phyloP scores from a whole-genome alignment of 768 basidiomycete genomes.

The Amyloporia xantha region DNA sequence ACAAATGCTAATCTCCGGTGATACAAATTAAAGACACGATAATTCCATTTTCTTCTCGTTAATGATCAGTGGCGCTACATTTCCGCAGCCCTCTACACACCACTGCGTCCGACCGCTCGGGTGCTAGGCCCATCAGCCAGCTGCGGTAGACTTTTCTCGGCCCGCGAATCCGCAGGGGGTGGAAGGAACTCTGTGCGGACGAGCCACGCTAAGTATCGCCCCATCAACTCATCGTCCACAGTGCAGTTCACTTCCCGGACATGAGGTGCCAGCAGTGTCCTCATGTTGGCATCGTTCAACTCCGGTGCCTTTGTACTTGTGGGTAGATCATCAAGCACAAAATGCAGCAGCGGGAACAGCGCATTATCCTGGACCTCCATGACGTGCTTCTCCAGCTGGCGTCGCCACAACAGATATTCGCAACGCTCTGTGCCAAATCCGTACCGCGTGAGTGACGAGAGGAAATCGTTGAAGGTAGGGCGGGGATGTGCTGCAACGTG shows the following conservation, averaged over 20 bases:
- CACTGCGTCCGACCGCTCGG: conserved; percentile 68
- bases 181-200: conserved; percentile 79
- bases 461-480: conserved; percentile 84
- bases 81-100: conserved; percentile 19
- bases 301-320: conserved; percentile 93
- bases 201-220: conserved; percentile 89
- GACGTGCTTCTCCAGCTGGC: conserved; percentile 90
- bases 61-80: too few relatives aligned
- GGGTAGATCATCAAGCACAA: conserved; percentile 94
- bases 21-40: too few relatives aligned
- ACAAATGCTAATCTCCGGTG: too few relatives aligned
- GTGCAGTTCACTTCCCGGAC: conserved; percentile 38
- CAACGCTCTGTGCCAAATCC: conserved; percentile 74
- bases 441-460: conserved; percentile 65
- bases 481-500: conserved; percentile 85
- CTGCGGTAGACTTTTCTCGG: conserved; percentile 43
- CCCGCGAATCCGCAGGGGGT: conserved; percentile 33
- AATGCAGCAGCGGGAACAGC: conserved; percentile 93
- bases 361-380: conserved; percentile 95
- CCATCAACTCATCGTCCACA: conserved; percentile 73
- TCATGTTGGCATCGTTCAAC: conserved; percentile 81
- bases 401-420: conserved; percentile 90
- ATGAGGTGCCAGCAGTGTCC: conserved; percentile 47
- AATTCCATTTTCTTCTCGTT: too few relatives aligned
- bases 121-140: conserved; percentile 34